phyloP scores from a whole-genome alignment of 257 asterid species.

The Rauvolfia tetraphylla region DNA sequence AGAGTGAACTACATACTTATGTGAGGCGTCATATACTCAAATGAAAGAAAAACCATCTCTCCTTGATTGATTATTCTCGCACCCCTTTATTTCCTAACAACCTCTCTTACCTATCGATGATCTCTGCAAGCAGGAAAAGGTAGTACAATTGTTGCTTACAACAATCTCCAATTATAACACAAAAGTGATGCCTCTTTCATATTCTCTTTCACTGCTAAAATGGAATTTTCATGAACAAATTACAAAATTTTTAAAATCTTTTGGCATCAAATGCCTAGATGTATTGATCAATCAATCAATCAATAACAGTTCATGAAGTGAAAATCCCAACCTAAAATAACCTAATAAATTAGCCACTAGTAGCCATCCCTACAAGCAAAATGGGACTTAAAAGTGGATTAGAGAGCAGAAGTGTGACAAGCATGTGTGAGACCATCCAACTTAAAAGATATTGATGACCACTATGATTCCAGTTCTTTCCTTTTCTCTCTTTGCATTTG shows the following conservation, averaged over 20 bases:
- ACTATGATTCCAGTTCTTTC: neutral
- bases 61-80: too few species aligned
- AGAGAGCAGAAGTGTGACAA: neutral
- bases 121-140: too few species aligned
- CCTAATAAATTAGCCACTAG: neutral
- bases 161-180: neutral
- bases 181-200: too few species aligned
- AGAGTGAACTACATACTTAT: too few species aligned
- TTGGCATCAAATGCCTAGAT: neutral
- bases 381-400: neutral
- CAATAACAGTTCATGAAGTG: neutral
- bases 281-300: neutral
- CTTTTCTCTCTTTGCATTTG: neutral
- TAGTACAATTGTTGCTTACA: too few species aligned
- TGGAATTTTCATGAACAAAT: neutral
- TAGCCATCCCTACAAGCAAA: neutral
- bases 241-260: too few species aligned
- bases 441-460: conserved; percentile 12
- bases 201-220: neutral
- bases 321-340: neutral
- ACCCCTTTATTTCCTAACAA: too few species aligned
- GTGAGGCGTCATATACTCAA: too few species aligned
- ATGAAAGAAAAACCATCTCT: too few species aligned
- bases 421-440: conserved; percentile 9
- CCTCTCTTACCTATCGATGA: too few species aligned